Percentiles rank a stretch among this genome's conserved stretches.
Evolutionary conservation across 192 early-diverging fungal genomes (phyloP).

Genomic region (Gaertneriomyces sp.): DNA sequence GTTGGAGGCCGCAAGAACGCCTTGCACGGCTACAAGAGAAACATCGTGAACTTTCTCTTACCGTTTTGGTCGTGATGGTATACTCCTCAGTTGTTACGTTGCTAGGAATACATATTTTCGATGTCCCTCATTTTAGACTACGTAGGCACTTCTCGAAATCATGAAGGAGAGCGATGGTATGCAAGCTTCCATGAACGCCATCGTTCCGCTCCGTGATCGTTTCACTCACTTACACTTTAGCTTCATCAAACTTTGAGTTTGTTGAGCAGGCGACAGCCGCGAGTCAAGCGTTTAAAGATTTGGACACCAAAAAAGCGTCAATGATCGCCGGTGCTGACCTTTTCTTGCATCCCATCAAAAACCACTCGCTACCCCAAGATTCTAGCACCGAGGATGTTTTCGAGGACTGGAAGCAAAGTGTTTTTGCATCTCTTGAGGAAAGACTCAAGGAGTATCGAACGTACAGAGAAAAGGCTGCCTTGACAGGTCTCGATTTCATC

Average conservation of each 20-base stretch:
- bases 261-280: slow-evolving; percentile 70
- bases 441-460: slow-evolving; percentile 1
- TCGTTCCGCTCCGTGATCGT: not conserved
- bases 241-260: slow-evolving; percentile 87
- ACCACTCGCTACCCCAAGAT: slow-evolving; percentile 52
- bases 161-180: slow-evolving; percentile 20
- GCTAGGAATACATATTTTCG: not conserved
- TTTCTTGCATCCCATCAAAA: slow-evolving; percentile 67
- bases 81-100: not conserved
- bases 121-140: not conserved
- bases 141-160: slow-evolving; percentile 22
- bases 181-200: not conserved
- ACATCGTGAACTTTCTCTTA: not conserved
- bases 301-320: slow-evolving; percentile 70
- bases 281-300: slow-evolving; percentile 60
- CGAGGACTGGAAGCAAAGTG: slow-evolving; percentile 34
- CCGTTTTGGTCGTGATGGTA: slow-evolving; percentile 8
- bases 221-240: slow-evolving; percentile 31
- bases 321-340: slow-evolving; percentile 84
- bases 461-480: slow-evolving; percentile 14
- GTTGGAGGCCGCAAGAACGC: not conserved
- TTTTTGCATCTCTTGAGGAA: slow-evolving; percentile 10
- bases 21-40: not conserved
- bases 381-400: slow-evolving; percentile 28
- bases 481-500: slow-evolving; percentile 18